Evolutionary conservation across 192 early-diverging fungal genomes (phyloP), one percentile per base, ranked within the genome.

Genomic region (Podochytrium sp.): DNA sequence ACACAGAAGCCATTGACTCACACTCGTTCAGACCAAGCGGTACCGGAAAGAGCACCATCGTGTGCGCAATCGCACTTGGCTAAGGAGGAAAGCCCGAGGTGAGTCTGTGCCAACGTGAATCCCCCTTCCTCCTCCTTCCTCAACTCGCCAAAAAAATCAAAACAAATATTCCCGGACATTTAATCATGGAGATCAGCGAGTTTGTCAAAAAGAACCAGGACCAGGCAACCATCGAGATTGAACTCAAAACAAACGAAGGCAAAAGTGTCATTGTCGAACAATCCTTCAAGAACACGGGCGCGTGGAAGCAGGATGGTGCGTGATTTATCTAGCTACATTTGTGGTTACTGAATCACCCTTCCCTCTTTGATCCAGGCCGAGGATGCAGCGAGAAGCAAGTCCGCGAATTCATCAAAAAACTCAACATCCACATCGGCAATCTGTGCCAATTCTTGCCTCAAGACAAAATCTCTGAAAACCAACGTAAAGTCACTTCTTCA

Each of bases 401-500:
- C 4, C 75, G 86, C 52, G 81, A 83, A n/a, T 84, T 78, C 6
- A 88, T 94, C 14, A 55, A 70, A 32, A 59, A 74, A 7, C 79
- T 97, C 60, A 86, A 92, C 60, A 92, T 99, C 58, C 96, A 99
- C 67, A 94, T 98, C 43, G 92, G 95, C 80, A 99, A 98, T 71
- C 78, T 99, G 55, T 99, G 97, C 78, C 96, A 98, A 81, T 97
- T 99, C 70, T 80, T 99, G 63, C 97, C 97, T 5, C 97, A 99
- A 76, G 97, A 99, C 79, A 85, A 89, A 59, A 96, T 99, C 3
- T 86, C 90, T 4, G 93, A 94, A 67, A 98, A 98, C 74, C n/a
- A n/a, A n/a, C n/a, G n/a, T 58, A 33, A 30, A 33, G 29, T 33
- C 56, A 16, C 27, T 16, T 1, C 27, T 58, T 16, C 18, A 23